Evolutionary conservation across 2,329 filamentous ascomycete species (phyloP), one percentile per base, ranked within the genome.

Genomic region (Paraphoma sp.): DNA sequence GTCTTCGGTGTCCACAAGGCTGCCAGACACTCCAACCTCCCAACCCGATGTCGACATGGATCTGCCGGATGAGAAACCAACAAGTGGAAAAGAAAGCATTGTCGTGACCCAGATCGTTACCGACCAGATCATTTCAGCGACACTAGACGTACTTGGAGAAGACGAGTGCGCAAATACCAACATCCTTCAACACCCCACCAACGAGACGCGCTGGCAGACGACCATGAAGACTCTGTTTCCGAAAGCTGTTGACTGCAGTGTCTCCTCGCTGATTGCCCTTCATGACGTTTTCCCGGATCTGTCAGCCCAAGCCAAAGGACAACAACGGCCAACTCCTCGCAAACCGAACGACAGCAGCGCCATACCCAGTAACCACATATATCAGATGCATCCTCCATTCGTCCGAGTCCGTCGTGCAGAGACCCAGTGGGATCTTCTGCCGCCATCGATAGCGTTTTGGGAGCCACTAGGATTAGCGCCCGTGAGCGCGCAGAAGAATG

Each of bases 361-460:
- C n/a, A 52, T 67, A 12, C 68, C 70, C 3, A 63, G 70, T 6
- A 65, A 69, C 42, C 72, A 75, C 41, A 64, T 75, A 52, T 67
- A 70, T 40, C 66, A 62, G n/a, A 85, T 95, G 2, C 84, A 85
- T 1, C 80, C 87, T 0, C 91, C 91, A 1, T 88, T 91, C 67
- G 79, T 95, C 38, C 87, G 91, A 62, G 81, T 96, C 10, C 87
- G 88, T 47, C 84, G 91, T 51, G 85, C 87, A 17, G 89, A 92
- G 40, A 83, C 83, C 1, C 85, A 84, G 46, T 84, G 93, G 53
- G 91, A 92, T 10, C 81, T 96, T 40, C 80, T 94, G 18, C 90
- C 92, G 1, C 86, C 91, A 0, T 89, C 90, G 0, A 79, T 94
- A 17, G 79, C 84, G 1, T 96, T 95, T 69, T 96, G 92, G 92